Conservation (phyloP, 1,284 basidiomycete genomes). For the Ustilago crameri region DNA sequence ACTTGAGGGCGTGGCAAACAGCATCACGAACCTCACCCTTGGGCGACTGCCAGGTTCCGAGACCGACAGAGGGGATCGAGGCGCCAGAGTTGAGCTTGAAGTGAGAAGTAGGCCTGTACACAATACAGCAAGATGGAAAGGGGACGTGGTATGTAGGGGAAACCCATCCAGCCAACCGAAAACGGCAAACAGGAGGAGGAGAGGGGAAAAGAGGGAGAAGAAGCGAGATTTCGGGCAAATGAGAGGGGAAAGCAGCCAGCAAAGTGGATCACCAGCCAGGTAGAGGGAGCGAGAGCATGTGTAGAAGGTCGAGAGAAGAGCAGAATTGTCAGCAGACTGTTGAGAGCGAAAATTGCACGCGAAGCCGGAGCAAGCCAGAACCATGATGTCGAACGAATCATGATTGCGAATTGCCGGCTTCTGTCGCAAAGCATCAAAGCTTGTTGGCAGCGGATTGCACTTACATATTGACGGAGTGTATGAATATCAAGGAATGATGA, state of each 20-base stretch:
- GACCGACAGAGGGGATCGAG: constrained; percentile 53
- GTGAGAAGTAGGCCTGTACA: constrained; percentile 36
- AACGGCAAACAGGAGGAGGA: not conserved
- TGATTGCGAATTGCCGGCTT: not conserved
- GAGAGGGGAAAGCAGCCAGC: too few relatives aligned
- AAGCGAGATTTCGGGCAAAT: too few relatives aligned
- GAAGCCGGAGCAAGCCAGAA: not conserved
- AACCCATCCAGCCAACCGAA: not conserved
- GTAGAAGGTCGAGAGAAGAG: not conserved
- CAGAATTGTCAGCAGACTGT: constrained; percentile 4
- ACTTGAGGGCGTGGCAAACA: constrained; percentile 68
- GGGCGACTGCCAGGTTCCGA: constrained; percentile 56
- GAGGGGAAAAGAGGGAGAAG: not conserved
- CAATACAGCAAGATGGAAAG: not conserved
- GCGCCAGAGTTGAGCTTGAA: constrained; percentile 58
- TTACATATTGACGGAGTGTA: constrained; percentile 26
- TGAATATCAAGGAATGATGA: constrained; percentile 5
- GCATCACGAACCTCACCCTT: constrained; percentile 71
- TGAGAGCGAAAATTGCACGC: not conserved
- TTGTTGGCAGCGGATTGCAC: constrained; percentile 1
- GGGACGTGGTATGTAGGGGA: too few relatives aligned
- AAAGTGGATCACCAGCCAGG: too few relatives aligned
- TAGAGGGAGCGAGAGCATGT: not conserved
- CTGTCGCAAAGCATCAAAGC: too few relatives aligned
- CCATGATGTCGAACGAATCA: not conserved